Conservation (phyloP, 768 basidiomycete genomes). For the Phanerochaete carnosa region DNA sequence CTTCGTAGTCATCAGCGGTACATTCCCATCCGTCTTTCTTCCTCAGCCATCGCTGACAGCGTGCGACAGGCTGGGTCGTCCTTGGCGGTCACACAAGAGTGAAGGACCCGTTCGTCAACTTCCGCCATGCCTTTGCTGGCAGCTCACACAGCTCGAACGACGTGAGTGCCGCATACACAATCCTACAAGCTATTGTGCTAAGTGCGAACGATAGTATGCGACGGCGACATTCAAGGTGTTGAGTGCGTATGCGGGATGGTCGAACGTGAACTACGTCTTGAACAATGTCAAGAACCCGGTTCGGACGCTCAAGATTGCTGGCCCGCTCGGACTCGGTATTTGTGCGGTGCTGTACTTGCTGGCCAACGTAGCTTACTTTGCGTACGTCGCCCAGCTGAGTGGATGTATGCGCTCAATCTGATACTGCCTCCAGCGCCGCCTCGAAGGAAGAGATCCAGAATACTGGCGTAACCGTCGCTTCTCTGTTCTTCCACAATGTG, state of each 20-base stretch:
- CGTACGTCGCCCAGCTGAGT: slow-evolving; percentile 26
- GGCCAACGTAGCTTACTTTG: slow-evolving; percentile 58
- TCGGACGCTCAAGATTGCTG: slow-evolving; percentile 59
- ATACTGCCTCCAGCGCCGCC: slow-evolving; percentile 34
- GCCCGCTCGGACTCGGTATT: slow-evolving; percentile 53
- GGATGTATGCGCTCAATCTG: not conserved
- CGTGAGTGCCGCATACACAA: slow-evolving; percentile 19
- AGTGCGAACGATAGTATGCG: slow-evolving; percentile 43
- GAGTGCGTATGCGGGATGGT: slow-evolving; percentile 48
- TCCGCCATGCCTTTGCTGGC: slow-evolving; percentile 53
- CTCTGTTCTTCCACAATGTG: slow-evolving; percentile 56
- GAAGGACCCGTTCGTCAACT: slow-evolving; percentile 55
- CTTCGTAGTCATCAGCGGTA: slow-evolving; percentile 52
- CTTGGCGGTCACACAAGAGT: slow-evolving; percentile 54
- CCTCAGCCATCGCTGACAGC: not conserved
- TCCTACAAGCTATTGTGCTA: not conserved
- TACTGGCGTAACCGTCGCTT: slow-evolving; percentile 54
- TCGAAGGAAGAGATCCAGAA: slow-evolving; percentile 46
- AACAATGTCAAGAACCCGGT: slow-evolving; percentile 60
- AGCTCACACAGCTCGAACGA: slow-evolving; percentile 51
- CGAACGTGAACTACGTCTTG: slow-evolving; percentile 54
- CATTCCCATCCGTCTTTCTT: not conserved
- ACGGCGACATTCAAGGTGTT: slow-evolving; percentile 61
- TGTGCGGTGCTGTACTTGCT: slow-evolving; percentile 51
- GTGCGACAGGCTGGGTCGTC: slow-evolving; percentile 48